Percentiles rank a stretch among this genome's conserved stretches.
Evolutionary conservation across 768 basidiomycete genomes (phyloP).

Genomic region (Leccinum broughii): DNA sequence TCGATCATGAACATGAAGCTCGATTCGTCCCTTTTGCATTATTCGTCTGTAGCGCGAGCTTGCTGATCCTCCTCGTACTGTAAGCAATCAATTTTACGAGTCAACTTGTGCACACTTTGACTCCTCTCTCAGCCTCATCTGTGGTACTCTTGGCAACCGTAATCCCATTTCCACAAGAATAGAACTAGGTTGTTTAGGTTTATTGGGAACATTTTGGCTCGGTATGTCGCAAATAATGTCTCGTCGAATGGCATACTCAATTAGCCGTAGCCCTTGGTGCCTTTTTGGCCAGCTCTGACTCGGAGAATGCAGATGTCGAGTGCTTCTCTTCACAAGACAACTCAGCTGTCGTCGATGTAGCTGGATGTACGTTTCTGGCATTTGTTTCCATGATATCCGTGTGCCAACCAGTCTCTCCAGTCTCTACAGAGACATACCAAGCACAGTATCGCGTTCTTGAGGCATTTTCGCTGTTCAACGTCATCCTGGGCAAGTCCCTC

Average conservation of each 20-base stretch:
- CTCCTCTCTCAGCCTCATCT: slow-evolving; percentile 51
- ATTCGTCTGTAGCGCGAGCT: slow-evolving; percentile 71
- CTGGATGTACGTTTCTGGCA: slow-evolving; percentile 56
- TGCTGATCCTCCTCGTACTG: slow-evolving; percentile 69
- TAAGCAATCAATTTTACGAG: slow-evolving; percentile 36
- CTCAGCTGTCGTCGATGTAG: slow-evolving; percentile 54
- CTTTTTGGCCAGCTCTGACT: slow-evolving; percentile 71
- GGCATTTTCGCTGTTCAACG: slow-evolving; percentile 78
- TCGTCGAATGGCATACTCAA: slow-evolving; percentile 13
- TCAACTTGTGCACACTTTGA: slow-evolving; percentile 11
- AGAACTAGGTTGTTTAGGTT: slow-evolving; percentile 69
- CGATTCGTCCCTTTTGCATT: slow-evolving; percentile 86
- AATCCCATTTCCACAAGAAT: slow-evolving; percentile 81
- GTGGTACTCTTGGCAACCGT: slow-evolving; percentile 60
- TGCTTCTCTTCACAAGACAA: slow-evolving; percentile 64
- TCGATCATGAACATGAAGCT: slow-evolving; percentile 49
- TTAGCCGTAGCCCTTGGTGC: slow-evolving; percentile 62
- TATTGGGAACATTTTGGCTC: slow-evolving; percentile 78
- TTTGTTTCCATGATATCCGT: slow-evolving; percentile 1
- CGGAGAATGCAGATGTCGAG: slow-evolving; percentile 78
- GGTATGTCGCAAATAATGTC: slow-evolving; percentile 43
- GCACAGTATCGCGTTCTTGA: slow-evolving; percentile 86
- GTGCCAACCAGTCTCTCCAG: slow-evolving; percentile 37
- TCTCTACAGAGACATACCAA: slow-evolving; percentile 83
- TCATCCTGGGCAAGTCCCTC: slow-evolving; percentile 56